Conservation (phyloP, 306 rosid genomes). For the Cicer yamashitae region DNA sequence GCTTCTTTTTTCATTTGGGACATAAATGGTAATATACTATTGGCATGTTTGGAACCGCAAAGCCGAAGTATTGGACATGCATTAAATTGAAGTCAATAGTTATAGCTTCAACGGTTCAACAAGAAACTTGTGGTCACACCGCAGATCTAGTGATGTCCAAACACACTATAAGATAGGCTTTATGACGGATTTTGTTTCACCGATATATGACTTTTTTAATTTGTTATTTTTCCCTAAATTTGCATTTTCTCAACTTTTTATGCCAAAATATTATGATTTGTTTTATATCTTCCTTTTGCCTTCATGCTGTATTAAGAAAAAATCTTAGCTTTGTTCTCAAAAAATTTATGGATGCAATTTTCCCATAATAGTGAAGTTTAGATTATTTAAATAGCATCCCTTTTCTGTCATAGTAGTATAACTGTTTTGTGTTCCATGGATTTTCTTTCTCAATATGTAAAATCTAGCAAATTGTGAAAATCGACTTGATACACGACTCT, state of each 20-base stretch:
- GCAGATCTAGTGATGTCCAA: no score
- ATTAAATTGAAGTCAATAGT: no score
- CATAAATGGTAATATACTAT: background rate
- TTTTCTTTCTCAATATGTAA: background rate
- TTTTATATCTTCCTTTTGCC: constrained; percentile 24
- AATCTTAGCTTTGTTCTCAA: constrained; percentile 20
- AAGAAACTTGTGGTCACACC: no score
- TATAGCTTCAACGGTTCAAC: no score
- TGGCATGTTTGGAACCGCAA: no score
- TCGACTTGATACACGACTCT: constrained; percentile 37
- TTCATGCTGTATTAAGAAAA: constrained; percentile 18
- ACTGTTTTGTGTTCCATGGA: constrained; percentile 18
- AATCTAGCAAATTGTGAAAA: constrained; percentile 16
- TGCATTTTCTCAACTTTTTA: background rate
- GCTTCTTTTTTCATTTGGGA: constrained; percentile 28
- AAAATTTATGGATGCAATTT: background rate
- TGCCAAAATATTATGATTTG: constrained; percentile 18
- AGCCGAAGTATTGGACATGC: no score
- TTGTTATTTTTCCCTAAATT: constrained; percentile 1
- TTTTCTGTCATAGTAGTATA: background rate
- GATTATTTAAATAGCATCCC: background rate
- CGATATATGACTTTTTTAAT: background rate
- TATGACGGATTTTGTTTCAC: background rate
- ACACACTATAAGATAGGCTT: background rate
- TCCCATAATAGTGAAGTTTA: background rate